Evolutionary conservation across 495 filamentous ascomycete genomes (phyloP), one percentile per base, ranked within the genome.

Genomic region (Neurospora sp.): DNA sequence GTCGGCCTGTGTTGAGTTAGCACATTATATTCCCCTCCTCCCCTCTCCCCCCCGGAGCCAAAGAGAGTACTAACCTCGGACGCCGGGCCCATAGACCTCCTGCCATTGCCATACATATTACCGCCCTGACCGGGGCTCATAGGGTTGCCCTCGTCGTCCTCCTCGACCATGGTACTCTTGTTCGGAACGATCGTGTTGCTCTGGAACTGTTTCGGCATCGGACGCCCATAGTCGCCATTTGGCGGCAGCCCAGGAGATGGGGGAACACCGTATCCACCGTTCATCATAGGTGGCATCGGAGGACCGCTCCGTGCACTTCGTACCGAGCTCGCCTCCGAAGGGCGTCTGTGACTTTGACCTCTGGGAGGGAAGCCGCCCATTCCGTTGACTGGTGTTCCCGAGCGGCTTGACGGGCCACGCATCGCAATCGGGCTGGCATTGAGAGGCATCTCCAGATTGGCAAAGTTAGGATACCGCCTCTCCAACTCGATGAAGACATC

Each of bases 161-260:
- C 96, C 79, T 99, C 96, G 18, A 98, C 92, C 91, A 99, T 94
- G 0, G 94, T 98, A 76, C 95, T 96, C 82, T 98, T 99, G 76
- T 97, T 98, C 7, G 96, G 96, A 35, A 98, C 90, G 74, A 98
- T 96, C 0, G 93, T 97, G 77, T 96, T 98, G 78, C 92, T 94
- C 81, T 98, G 95, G 75, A 97, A 97, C 47, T 93, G 92, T 75
- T 96, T 97, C 18, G 93, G 90, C 59, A 91, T 88, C 2, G 94
- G 96, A 18, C 83, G 79, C 18, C 81, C 80, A 70, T 81, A 84
- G 39, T 80, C 80, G 70, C 82, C 81, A 71, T 83, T 82, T 5
- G 53, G 53, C n/a, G 80, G 69, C 3, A 85, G 18, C 12, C 79
- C 79, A 0, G 84, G 77, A 69, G 86, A 81, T 71, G 86, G 77